Evolutionary conservation across 768 basidiomycete species (phyloP), one percentile per base, ranked within the genome.

Genomic region (Rickenella mellea): DNA sequence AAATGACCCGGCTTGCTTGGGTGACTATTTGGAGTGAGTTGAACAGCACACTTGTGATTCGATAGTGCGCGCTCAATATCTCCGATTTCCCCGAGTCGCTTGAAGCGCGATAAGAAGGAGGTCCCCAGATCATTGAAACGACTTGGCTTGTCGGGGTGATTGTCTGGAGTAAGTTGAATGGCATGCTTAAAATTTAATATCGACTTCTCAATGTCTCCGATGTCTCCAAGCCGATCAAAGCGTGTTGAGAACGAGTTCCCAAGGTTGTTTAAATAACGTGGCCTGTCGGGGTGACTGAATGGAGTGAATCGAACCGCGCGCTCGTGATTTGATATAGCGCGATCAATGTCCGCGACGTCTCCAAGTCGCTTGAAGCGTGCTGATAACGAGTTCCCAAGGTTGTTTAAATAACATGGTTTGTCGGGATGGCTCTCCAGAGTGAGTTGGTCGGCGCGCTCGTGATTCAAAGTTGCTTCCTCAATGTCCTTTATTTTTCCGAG

Each of bases 1-100:
- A 51, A 29, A 10, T 2, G 27, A 11, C n/a, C 21, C 21, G 37
- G 9, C 39, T 7, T 32, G 17, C 7, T 26, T 22, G 39, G 29
- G 28, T 45, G 6, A 12, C 29, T 33, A 35, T 43, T 32, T 10
- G 44, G 28, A 12, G 49, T 42, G 28, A 45, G 37, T 29, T 28
- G 21, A 6, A 51, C 31, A 6, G 49, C 49, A 14, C 14, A n/a
- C 21, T 41, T 28, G 6, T 21, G 39, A 21, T 25, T 20, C 28
- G 24, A 25, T 5, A 50, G 41, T 14, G 49, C 35, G 19, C 12
- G 25, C 8, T 50, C 19, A 15, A 51, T 9, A 29, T 51, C 48
- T 20, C 5, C 14, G 3, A 49, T 21, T 2, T 50, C 39, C n/a
- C 44, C 40, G 24, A 46, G 26, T 7, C 21, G 27, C 19, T 30